A percentile compares a stretch with the other conserved stretches of the same genome.
These are phyloP conservation scores for Pistacia vera DNA, from an alignment of 345 rosid species.

Conservation along the genomic window DNA sequence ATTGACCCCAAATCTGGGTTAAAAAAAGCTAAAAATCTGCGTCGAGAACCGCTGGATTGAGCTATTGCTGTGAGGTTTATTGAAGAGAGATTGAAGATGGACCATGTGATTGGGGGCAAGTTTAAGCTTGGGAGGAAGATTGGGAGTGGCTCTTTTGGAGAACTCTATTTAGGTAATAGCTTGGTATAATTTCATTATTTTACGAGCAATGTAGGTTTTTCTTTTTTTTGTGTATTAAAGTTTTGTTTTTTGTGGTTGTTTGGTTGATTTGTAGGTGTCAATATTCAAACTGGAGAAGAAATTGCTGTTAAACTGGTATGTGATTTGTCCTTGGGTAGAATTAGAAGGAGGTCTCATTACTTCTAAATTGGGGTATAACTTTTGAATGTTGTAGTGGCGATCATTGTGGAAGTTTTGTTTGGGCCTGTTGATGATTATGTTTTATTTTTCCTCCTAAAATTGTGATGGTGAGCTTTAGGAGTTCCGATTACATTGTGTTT, in stretches of 20 bases:
- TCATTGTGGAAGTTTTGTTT: neutral
- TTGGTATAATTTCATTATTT: neutral
- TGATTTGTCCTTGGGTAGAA: neutral
- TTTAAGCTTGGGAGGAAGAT: conserved; percentile 81
- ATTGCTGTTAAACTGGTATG: conserved; percentile 85
- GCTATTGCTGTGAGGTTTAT: conserved; percentile 11
- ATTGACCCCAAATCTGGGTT: conserved; percentile 22
- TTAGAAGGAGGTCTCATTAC: neutral
- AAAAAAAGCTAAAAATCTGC: neutral
- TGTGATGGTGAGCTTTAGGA: neutral
- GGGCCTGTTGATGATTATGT: neutral
- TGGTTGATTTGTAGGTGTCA: conserved; percentile 49
- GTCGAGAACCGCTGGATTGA: neutral
- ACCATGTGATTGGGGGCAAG: conserved; percentile 61
- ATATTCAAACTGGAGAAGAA: conserved; percentile 83
- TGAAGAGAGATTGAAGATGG: conserved; percentile 41
- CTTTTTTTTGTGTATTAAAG: neutral
- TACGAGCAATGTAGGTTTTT: neutral
- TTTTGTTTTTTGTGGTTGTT: conserved; percentile 18
- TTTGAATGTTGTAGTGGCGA: neutral
- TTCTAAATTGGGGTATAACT: neutral
- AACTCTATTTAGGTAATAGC: conserved; percentile 64
- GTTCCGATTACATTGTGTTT: neutral
- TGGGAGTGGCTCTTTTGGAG: conserved; percentile 87
- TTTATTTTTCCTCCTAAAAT: conserved; percentile 4